These are phyloP conservation scores for Elaeis oleifera DNA, from an alignment of 202 grass and related monocot genomes.

Conservation along the genomic window DNA sequence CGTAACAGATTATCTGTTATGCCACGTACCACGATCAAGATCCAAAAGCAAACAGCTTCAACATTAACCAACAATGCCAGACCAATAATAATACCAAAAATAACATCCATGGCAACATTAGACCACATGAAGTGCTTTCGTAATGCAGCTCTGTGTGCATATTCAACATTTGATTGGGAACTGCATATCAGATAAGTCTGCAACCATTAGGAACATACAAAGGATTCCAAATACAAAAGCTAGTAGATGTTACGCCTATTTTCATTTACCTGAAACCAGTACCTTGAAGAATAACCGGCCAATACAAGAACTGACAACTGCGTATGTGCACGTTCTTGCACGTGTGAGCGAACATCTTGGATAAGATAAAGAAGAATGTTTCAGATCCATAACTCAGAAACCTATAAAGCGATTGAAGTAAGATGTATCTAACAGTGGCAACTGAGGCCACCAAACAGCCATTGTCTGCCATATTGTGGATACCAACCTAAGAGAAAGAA, in stretches of 20 bases:
- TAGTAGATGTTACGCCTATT: not conserved
- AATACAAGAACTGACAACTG: conserved; percentile 85
- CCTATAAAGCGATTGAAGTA: conserved; percentile 50
- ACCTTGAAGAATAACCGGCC: conserved; percentile 74
- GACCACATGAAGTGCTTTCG: conserved; percentile 64
- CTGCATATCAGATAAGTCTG: conserved; percentile 28
- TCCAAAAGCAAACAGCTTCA: conserved; percentile 55
- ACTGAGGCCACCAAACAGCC: conserved; percentile 51
- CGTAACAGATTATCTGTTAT: conserved; percentile 67
- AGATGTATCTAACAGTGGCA: conserved; percentile 50
- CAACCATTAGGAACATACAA: not conserved
- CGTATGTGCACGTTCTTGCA: conserved; percentile 64
- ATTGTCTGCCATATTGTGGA: conserved; percentile 41
- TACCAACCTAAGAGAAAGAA: conserved; percentile 33
- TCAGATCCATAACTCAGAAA: conserved; percentile 32
- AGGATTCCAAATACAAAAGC: conserved; percentile 1
- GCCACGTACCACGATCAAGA: conserved; percentile 28
- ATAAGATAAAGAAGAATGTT: conserved; percentile 38
- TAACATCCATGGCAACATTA: conserved; percentile 57
- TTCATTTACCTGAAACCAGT: conserved; percentile 46
- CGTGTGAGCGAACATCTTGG: conserved; percentile 56
- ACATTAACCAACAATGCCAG: conserved; percentile 40
- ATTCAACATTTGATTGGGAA: conserved; percentile 51
- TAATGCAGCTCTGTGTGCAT: conserved; percentile 56
- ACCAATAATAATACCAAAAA: conserved; percentile 67